Percentiles rank a stretch among this genome's conserved stretches.
phyloP scores from a whole-genome alignment of 805 yeast genomes.

The Pichia californica region DNA sequence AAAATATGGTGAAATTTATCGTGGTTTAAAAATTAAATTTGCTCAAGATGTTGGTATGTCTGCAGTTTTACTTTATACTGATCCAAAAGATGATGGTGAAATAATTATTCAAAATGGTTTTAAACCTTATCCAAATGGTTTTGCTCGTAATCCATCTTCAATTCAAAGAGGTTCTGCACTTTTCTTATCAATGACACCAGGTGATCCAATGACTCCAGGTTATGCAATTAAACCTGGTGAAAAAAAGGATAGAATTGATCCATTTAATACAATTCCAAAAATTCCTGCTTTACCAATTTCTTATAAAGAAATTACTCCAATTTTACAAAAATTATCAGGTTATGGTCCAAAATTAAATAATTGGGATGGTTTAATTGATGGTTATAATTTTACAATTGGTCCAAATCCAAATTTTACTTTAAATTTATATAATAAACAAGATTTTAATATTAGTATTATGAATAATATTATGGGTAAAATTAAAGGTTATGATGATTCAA shows the following conservation, averaged over 20 bases:
- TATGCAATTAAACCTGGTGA: constrained; percentile 54
- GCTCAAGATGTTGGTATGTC: constrained; percentile 67
- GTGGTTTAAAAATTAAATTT: constrained; percentile 71
- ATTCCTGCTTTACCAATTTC: constrained; percentile 72
- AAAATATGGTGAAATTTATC: constrained; percentile 58
- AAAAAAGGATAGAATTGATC: constrained; percentile 43
- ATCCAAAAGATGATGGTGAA: constrained; percentile 58
- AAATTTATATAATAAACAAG: constrained; percentile 55
- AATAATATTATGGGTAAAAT: constrained; percentile 58
- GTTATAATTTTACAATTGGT: constrained; percentile 31
- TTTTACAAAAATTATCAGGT: constrained; percentile 52
- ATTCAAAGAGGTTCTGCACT: constrained; percentile 74
- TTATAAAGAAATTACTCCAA: constrained; percentile 55
- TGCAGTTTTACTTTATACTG: constrained; percentile 63
- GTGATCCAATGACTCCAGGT: constrained; percentile 78
- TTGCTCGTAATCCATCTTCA: constrained; percentile 69
- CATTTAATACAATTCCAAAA: constrained; percentile 45
- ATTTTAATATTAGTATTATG: constrained; percentile 53
- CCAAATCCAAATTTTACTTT: constrained; percentile 36
- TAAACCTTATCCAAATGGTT: constrained; percentile 65
- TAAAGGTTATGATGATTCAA: constrained; percentile 45
- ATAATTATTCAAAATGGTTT: constrained; percentile 51
- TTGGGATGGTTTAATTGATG: constrained; percentile 30
- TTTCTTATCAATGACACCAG: constrained; percentile 55
- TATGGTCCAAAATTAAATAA: constrained; percentile 38